Conservation (phyloP, 345 rosid species). For the Cardamine resedifolia region DNA sequence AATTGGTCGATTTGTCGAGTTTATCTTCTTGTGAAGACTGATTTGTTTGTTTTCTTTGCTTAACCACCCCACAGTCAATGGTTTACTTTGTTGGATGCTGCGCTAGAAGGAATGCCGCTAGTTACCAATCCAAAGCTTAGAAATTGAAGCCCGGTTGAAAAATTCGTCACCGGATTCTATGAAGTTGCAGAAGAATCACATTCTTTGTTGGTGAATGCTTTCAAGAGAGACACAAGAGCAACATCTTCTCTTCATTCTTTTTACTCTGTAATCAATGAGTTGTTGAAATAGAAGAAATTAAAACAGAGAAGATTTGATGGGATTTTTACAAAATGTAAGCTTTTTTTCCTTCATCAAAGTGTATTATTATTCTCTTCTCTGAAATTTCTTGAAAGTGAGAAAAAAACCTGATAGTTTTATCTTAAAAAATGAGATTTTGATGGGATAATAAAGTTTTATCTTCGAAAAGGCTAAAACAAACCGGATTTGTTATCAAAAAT, state of each 20-base stretch:
- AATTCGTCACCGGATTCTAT: not conserved
- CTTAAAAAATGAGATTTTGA: not conserved
- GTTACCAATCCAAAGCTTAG: conserved; percentile 52
- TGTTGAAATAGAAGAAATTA: conserved; percentile 3
- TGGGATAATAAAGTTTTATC: too few relatives aligned
- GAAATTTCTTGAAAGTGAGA: not conserved
- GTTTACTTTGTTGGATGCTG: conserved; percentile 94
- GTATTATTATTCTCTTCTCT: not conserved
- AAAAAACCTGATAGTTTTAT: not conserved
- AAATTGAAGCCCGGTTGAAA: not conserved
- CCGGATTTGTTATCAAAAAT: not conserved
- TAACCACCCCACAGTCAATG: conserved; percentile 47
- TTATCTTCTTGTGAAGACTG: not conserved
- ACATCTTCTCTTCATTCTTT: conserved; percentile 19
- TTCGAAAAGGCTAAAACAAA: not conserved
- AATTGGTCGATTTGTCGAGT: not conserved
- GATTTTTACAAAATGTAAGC: not conserved
- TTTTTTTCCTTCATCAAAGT: not conserved
- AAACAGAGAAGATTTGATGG: not conserved
- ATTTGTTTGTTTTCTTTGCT: not conserved
- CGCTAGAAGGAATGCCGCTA: conserved; percentile 74
- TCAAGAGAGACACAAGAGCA: conserved; percentile 1
- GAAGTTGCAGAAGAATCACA: not conserved
- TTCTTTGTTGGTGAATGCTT: conserved; percentile 1
- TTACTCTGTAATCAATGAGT: conserved; percentile 15